Evolutionary conservation across 768 basidiomycete genomes (phyloP), one percentile per base, ranked within the genome.

Genomic region (Pleurotus cornucopiae): DNA sequence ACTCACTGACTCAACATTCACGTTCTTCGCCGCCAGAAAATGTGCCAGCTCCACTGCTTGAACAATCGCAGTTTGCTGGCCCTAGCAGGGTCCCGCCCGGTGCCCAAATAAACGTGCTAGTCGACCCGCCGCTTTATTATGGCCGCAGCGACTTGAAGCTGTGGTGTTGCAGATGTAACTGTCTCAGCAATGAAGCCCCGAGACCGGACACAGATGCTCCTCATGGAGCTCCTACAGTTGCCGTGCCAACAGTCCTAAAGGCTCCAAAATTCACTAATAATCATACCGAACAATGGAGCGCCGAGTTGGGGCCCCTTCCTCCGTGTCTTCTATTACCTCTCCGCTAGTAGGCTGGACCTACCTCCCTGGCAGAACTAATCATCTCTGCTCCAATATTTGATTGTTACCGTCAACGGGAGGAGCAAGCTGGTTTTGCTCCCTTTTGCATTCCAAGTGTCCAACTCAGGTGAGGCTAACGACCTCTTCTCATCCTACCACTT

Each of bases 311-410:
- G 49, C 39, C 37, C n/a, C 39, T 53, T 13, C 21, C 12, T 39
- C 51, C 51, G 34, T 30, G 49, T 16, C 51, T 53, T 53, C 51
- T 53, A 40, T 53, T 53, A 53, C 51, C 51, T 53, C 51, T 21
- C 51, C 51, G 49, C 23, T 40, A 53, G 51, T 53, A 53, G 51
- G 51, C 51, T 53, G 51, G 51, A 53, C 51, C 51, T 53, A 53
- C 51, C 51, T 53, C 51, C 51, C 51, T 53, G 51, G 51, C 51
- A 39, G 51, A 39, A 44, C 23, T 38, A 53, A 53, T 53, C 51
- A 40, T 53, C n/a, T 40, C 51, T 34, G 41, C 51, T 53, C 51
- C 51, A 43, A 37, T 26, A 39, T 53, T 53, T 53, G 51, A 53
- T 53, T 53, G 41, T 43, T 53, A 18, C 51, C 13, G 39, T 30